Conservation (phyloP, 768 basidiomycete genomes). For the Phaffia tasmanica region DNA sequence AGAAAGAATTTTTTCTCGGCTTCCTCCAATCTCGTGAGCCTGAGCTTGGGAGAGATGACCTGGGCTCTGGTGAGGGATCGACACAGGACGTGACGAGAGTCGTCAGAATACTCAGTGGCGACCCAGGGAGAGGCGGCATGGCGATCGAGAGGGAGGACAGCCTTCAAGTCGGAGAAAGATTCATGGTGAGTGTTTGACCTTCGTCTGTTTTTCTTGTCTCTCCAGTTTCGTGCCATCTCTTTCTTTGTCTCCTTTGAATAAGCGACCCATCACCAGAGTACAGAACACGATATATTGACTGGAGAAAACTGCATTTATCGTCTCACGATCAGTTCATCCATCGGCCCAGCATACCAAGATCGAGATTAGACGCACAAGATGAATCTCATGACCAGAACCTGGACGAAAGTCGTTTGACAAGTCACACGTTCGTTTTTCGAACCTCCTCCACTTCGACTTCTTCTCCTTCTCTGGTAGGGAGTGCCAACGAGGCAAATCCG, state of each 20-base stretch:
- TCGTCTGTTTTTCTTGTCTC: neutral
- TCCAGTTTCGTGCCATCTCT: too few relatives aligned
- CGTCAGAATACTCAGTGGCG: slow-evolving; percentile 4
- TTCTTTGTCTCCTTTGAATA: neutral
- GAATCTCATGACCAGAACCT: neutral
- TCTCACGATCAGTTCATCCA: slow-evolving; percentile 5
- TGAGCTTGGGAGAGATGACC: neutral
- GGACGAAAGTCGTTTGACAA: too few relatives aligned
- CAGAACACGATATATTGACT: too few relatives aligned
- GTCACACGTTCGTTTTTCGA: too few relatives aligned
- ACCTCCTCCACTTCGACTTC: too few relatives aligned
- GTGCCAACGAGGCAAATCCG: too few relatives aligned
- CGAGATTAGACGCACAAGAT: neutral
- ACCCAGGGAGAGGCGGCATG: slow-evolving; percentile 4
- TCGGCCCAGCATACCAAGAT: neutral
- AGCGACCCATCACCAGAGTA: too few relatives aligned
- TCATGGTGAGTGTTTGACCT: neutral
- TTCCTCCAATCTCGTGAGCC: neutral
- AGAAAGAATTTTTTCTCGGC: slow-evolving; percentile 9
- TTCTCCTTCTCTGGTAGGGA: too few relatives aligned
- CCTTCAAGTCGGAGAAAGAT: neutral
- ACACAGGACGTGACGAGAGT: neutral
- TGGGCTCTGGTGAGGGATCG: too few relatives aligned
- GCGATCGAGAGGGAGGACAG: slow-evolving; percentile 9
- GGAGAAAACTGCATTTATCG: neutral